These are phyloP conservation scores for Talaromyces rugulosus DNA, from an alignment of 2,329 filamentous ascomycete species.

Conservation along the genomic window DNA sequence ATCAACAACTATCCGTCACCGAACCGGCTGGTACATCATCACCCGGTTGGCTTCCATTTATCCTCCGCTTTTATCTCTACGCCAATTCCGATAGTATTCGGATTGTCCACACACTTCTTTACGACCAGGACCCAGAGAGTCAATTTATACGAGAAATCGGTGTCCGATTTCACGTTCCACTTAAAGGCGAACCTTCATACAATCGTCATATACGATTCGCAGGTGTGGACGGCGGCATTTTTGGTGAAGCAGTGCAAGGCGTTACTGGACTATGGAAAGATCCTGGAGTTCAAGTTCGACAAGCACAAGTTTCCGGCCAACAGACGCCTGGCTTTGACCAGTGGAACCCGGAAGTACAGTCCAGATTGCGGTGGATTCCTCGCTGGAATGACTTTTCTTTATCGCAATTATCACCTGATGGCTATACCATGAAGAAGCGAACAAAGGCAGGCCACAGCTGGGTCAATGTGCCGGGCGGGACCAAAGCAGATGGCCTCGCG, in stretches of 20 bases:
- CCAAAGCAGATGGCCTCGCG: slow-evolving; percentile 52
- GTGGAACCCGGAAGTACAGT: slow-evolving; percentile 46
- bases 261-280: slow-evolving; percentile 57
- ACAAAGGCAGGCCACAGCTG: slow-evolving; percentile 56
- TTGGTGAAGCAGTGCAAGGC: slow-evolving; percentile 57
- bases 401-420: slow-evolving; percentile 56
- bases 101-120: slow-evolving; percentile 55
- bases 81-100: slow-evolving; percentile 53
- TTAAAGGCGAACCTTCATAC: slow-evolving; percentile 51
- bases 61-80: slow-evolving; percentile 57
- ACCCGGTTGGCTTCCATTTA: slow-evolving; percentile 49
- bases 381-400: slow-evolving; percentile 57
- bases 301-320: slow-evolving; percentile 49
- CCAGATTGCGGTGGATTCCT: slow-evolving; percentile 53
- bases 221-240: slow-evolving; percentile 51
- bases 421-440: slow-evolving; percentile 58
- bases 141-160: slow-evolving; percentile 55
- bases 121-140: slow-evolving; percentile 46
- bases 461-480: slow-evolving; percentile 56
- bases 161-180: slow-evolving; percentile 53
- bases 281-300: slow-evolving; percentile 47
- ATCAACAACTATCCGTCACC: slow-evolving; percentile 26
- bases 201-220: slow-evolving; percentile 57
- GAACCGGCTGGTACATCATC: slow-evolving; percentile 31
- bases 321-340: slow-evolving; percentile 41